A percentile compares a stretch with the other conserved stretches of the same genome.
phyloP scores from a whole-genome alignment of 192 early-diverging fungal genomes.

The Backusella luteola region DNA sequence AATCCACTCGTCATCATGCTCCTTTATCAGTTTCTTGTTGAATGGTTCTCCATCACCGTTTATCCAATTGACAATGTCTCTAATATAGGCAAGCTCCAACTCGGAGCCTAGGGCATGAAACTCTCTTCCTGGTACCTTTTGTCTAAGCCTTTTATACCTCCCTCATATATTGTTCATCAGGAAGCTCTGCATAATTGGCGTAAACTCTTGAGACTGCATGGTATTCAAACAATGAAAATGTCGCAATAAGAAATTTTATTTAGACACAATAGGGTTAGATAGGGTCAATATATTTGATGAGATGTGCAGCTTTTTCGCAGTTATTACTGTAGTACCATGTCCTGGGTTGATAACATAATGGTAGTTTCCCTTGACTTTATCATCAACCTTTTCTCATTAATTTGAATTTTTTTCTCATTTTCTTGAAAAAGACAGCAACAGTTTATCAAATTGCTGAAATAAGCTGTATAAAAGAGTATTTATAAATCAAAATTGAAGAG shows the following conservation, averaged over 20 bases:
- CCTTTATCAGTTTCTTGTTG: background rate
- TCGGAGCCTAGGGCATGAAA: background rate
- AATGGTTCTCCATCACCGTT: background rate
- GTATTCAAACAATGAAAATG: conserved; percentile 59
- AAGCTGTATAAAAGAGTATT: no score
- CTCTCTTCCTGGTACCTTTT: background rate
- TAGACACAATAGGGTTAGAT: no score
- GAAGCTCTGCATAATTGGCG: background rate
- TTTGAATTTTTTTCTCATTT: no score
- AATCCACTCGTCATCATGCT: background rate
- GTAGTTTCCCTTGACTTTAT: no score
- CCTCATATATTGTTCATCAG: background rate
- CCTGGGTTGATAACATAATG: no score
- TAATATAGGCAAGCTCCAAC: background rate
- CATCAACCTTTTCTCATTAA: no score
- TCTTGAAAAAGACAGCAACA: no score
- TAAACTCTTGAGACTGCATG: conserved; percentile 36
- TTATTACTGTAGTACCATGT: no score
- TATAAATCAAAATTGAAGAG: no score
- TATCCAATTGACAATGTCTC: background rate
- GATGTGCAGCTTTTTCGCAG: no score
- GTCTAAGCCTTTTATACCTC: background rate
- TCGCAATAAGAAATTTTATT: conserved; percentile 30
- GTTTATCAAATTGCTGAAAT: no score
- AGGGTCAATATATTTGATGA: no score